Evolutionary conservation across 1,284 basidiomycete genomes (phyloP), one percentile per base, ranked within the genome.

Genomic region (Leccinum cinnamomeum): DNA sequence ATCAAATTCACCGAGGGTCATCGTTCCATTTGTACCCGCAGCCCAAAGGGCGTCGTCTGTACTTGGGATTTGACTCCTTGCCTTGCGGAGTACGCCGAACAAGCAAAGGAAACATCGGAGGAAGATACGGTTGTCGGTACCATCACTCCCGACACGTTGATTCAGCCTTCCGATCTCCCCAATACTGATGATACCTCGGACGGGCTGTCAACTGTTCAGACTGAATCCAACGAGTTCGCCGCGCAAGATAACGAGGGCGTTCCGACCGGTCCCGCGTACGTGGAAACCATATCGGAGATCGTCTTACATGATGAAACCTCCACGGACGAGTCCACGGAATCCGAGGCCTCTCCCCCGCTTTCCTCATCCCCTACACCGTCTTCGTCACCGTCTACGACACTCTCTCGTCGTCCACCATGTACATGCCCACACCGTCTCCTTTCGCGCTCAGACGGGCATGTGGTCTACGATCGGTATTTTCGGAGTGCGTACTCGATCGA

Each of bases 391-490:
- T 46, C 44, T 18, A 7, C 50, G 20, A 28, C 5, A 3, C 14
- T 33, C 28, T 30, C 1, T 8, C 35, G 25, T 53, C 25, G 14
- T 53, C 25, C 51, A 53, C 25, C 51, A 28, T 25, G 23, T 16
- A 53, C 23, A 28, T 64, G 67, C 37, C 39, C 60, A 11, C 62
- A 70, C 46, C 20, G 12, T 30, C 67, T 69, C 23, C 55, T 69
- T 3, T 69, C 68, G 6, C 64, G 60, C 28, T 68, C 68, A 6
- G 67, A 64, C 35, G 3, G 51, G 3, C 33, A 60, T 51, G 62
- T 67, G 20, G 6, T 69, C 16, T 67, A 69, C 16, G 68, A 70
- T 51, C 46, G 44, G 25, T 69, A 70, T 41, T 56, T 71, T n/a
- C 60, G 59, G 6, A 65, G 68, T 7, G 53, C 62, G 16, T 69